Percentiles rank a stretch among this genome's conserved stretches.
These are phyloP conservation scores for Cladosporium sp. DNA, from an alignment of 2,329 filamentous ascomycete species.

Conservation along the genomic window DNA sequence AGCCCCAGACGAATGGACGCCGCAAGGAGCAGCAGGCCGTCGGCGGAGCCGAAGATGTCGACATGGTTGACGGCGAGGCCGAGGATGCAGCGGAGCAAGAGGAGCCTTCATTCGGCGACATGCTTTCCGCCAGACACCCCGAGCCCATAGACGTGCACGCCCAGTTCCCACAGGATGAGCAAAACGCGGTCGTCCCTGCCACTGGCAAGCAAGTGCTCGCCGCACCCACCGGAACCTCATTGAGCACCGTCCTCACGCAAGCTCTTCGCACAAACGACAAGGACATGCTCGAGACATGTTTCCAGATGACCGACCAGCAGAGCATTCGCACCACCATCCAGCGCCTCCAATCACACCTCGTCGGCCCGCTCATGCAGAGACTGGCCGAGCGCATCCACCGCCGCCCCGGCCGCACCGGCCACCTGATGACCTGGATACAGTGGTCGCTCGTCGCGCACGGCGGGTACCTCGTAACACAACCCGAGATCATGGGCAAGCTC, in stretches of 20 bases:
- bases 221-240: conserved; percentile 67
- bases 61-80: conserved; percentile 26
- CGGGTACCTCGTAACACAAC: conserved; percentile 79
- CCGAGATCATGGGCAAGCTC: conserved; percentile 73
- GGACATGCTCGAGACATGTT: conserved; percentile 83
- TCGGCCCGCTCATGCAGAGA: conserved; percentile 70
- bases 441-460: conserved; percentile 91
- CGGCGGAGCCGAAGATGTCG: conserved; percentile 15
- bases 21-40: conserved; percentile 24
- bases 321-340: conserved; percentile 87
- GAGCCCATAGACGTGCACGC: conserved; percentile 71
- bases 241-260: conserved; percentile 88
- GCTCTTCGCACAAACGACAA: conserved; percentile 88
- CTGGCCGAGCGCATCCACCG: conserved; percentile 81
- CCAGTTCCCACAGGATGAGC: conserved; percentile 41
- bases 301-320: conserved; percentile 68
- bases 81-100: conserved; percentile 28
- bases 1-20: conserved; percentile 13
- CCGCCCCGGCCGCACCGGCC: conserved; percentile 80
- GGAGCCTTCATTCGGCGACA: conserved; percentile 76
- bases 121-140: conserved; percentile 62
- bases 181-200: conserved; percentile 38
- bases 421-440: conserved; percentile 90
- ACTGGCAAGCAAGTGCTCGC: conserved; percentile 45
- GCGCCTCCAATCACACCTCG: conserved; percentile 77